phyloP scores from a whole-genome alignment of 2,329 filamentous ascomycete species.

The Didymellaceae sp. region DNA sequence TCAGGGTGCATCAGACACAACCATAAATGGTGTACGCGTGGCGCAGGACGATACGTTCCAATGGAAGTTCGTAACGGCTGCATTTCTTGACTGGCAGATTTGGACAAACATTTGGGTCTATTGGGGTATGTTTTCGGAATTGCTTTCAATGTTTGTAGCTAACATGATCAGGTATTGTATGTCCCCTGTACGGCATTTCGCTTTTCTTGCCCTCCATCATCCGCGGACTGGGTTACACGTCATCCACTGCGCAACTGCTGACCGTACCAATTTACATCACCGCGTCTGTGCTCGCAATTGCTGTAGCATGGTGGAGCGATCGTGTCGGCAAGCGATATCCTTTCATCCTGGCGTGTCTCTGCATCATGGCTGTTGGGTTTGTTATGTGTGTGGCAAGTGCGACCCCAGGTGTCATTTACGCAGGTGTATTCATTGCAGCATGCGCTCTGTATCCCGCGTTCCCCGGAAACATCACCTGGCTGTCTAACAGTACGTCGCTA shows the following conservation, averaged over 20 bases:
- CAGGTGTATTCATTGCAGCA: slow-evolving; percentile 47
- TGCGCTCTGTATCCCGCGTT: slow-evolving; percentile 48
- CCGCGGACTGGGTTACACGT: slow-evolving; percentile 48
- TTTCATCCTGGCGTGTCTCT: slow-evolving; percentile 43
- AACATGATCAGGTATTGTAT: slow-evolving; percentile 43
- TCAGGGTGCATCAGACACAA: slow-evolving; percentile 50
- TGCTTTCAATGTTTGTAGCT: background rate
- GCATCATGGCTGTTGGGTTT: slow-evolving; percentile 46
- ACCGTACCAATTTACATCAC: slow-evolving; percentile 54
- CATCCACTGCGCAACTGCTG: slow-evolving; percentile 50
- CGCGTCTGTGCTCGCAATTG: slow-evolving; percentile 44
- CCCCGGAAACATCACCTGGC: slow-evolving; percentile 55
- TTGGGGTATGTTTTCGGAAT: slow-evolving; percentile 59
- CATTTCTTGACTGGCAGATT: slow-evolving; percentile 57
- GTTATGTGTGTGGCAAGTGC: slow-evolving; percentile 46
- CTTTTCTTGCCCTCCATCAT: slow-evolving; percentile 58
- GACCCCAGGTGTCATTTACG: slow-evolving; percentile 46
- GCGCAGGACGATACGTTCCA: slow-evolving; percentile 71
- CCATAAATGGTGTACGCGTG: slow-evolving; percentile 69
- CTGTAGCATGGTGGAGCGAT: slow-evolving; percentile 42
- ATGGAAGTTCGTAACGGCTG: slow-evolving; percentile 61
- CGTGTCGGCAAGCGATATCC: slow-evolving; percentile 41
- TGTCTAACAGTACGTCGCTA: slow-evolving; percentile 56
- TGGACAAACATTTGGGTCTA: slow-evolving; percentile 64
- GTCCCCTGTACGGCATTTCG: slow-evolving; percentile 48